Evolutionary conservation across 768 basidiomycete species (phyloP).

Genomic region (Xerocomellus dryophilus): DNA sequence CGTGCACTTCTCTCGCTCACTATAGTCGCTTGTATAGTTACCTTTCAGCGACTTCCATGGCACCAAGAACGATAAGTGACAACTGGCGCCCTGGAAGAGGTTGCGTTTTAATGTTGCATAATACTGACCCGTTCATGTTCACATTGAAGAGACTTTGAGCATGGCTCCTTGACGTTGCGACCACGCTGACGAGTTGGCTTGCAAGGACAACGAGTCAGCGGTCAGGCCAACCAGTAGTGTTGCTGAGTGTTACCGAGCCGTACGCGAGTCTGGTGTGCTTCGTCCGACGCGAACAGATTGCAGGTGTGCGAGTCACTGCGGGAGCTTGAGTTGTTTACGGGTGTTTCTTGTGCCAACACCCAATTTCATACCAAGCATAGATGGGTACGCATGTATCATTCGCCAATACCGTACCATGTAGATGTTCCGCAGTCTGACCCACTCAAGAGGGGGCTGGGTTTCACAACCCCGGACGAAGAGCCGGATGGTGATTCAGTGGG

Average conservation of each 20-base stretch:
- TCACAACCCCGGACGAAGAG: constrained; percentile 11
- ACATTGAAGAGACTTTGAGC: not conserved
- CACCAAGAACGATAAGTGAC: not conserved
- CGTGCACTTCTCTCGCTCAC: not conserved
- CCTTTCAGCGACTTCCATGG: not conserved
- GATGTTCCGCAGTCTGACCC: constrained; percentile 12
- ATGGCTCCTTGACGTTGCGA: not conserved
- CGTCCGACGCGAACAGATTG: not conserved
- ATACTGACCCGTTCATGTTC: not conserved
- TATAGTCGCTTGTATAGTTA: not conserved
- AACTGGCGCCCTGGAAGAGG: not conserved
- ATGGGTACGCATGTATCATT: constrained; percentile 28
- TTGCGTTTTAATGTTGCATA: not conserved
- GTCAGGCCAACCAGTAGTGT: too few relatives aligned
- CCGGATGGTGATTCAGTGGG: constrained; percentile 5
- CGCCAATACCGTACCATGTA: constrained; percentile 12
- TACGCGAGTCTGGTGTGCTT: not conserved
- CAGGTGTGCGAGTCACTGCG: too few relatives aligned
- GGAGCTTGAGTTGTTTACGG: not conserved
- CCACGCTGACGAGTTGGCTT: not conserved
- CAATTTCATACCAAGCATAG: constrained; percentile 6
- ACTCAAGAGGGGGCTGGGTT: constrained; percentile 9
- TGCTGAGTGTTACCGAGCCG: not conserved
- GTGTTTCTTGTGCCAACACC: not conserved
- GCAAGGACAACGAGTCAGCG: not conserved